Base-by-base conservation (phyloP, 306 rosid species). In the Rosa persica region DNA sequence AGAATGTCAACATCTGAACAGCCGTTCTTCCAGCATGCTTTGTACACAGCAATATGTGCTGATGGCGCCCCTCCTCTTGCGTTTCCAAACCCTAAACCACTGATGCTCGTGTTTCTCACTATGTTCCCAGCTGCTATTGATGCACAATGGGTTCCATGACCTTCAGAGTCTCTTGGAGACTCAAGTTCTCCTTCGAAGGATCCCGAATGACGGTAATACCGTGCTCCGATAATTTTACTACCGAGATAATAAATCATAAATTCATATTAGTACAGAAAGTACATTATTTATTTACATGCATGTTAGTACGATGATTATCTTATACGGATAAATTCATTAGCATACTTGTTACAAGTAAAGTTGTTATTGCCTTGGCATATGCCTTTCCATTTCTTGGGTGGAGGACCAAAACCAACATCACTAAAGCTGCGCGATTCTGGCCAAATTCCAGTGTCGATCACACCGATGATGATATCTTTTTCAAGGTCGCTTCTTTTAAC, bases 121-220 rank as follows among this genome's bases (percentile, higher is more conserved):
- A 20, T 5, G 3, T 66, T 76, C 19, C 92, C 92, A 0, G 87
- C 90, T 0, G 90, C 89, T 0, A 85, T 89, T 16, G 92, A 89
- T 12, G 92, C 76, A 4, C 86, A 81, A 61, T 89, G 92, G 0
- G 90, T 38, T 8, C 92, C 92, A 57, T 89, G 90, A 6, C 92
- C 92, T n/a, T 85, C 83, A 1, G 90, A 82, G 44, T 89, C 92
- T 42, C 87, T 75, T 0, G 92, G 87, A 13, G 92, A 89, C 20
- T 83, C 87, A 0, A 88, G 70, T 66, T 89, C 92, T 0, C 38
- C 9, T 46, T 25, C 2, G 4, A 51, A 55, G 1, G 0, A 0
- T 5, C 55, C 64, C 12, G 52, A 62, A 0, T 36, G 5, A 0
- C 71, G 70, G 1, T 51, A 55, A 49, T 75, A 78, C 27, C 17